Conservation (phyloP, 1,284 basidiomycete species). For the Cryptococcus jaspeensis region DNA sequence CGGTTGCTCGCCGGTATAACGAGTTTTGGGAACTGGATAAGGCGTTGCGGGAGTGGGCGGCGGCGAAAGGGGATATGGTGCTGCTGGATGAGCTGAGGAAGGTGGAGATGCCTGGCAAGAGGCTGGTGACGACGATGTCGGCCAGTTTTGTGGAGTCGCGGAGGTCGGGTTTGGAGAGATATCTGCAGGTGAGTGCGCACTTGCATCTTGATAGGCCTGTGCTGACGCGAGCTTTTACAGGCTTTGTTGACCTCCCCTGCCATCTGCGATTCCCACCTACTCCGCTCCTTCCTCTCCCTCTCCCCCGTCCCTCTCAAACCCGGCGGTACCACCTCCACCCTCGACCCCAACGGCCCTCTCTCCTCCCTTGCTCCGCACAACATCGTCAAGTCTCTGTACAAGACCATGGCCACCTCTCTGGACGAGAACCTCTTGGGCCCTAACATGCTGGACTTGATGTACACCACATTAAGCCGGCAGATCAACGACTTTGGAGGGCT, state of each 20-base stretch:
- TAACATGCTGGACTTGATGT: constrained; percentile 88
- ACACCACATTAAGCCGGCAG: constrained; percentile 67
- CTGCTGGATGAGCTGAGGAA: constrained; percentile 59
- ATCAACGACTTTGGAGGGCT: constrained; percentile 76
- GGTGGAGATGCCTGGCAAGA: constrained; percentile 81
- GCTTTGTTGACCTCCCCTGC: constrained; percentile 67
- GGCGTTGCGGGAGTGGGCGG: constrained; percentile 58
- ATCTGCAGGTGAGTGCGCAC: constrained; percentile 67
- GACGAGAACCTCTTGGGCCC: constrained; percentile 91
- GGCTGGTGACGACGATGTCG: constrained; percentile 78
- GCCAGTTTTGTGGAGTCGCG: constrained; percentile 75
- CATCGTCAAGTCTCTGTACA: constrained; percentile 77
- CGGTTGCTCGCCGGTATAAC: constrained; percentile 86
- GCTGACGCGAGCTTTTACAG: constrained; percentile 51
- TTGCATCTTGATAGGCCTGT: background rate
- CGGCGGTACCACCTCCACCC: constrained; percentile 1
- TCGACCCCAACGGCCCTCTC: constrained; percentile 2
- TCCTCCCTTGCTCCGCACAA: constrained; percentile 55
- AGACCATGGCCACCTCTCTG: constrained; percentile 83
- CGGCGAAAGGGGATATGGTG: constrained; percentile 5
- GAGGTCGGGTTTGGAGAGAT: constrained; percentile 76
- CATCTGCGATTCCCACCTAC: constrained; percentile 77
- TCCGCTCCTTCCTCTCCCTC: constrained; percentile 82
- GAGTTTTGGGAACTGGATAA: constrained; percentile 90
- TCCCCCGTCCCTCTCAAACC: constrained; percentile 13